phyloP scores from a whole-genome alignment of 164 flowering plant genomes.

The Tetrastigma voinierianum region DNA sequence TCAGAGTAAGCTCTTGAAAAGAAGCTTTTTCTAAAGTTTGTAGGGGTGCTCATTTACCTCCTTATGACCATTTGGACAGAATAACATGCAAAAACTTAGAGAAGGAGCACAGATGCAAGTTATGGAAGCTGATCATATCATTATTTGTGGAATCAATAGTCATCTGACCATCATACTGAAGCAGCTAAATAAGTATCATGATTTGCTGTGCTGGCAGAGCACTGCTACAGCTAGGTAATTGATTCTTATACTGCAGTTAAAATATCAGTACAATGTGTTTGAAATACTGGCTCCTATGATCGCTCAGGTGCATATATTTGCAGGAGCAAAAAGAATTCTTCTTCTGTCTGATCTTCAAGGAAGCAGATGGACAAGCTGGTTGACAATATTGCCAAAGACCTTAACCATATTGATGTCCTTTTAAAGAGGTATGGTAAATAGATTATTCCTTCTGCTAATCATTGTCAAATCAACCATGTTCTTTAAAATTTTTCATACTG shows the following conservation, averaged over 20 bases:
- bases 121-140: constrained; percentile 86
- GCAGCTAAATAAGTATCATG: constrained; percentile 93
- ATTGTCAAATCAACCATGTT: too few species aligned
- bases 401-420: constrained; percentile 83
- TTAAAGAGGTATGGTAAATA: constrained; percentile 64
- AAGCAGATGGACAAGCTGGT: constrained; percentile 89
- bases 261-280: background rate
- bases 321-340: constrained; percentile 97
- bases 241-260: constrained; percentile 2
- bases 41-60: constrained; percentile 4
- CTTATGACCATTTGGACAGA: constrained; percentile 43
- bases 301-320: constrained; percentile 9
- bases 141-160: constrained; percentile 90
- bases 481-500: too few species aligned
- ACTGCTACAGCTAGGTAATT: constrained; percentile 92
- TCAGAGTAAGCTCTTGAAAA: constrained; percentile 63
- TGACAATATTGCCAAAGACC: constrained; percentile 78
- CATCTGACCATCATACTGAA: constrained; percentile 81
- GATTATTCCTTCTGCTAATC: background rate
- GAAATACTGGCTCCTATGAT: constrained; percentile 10
- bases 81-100: constrained; percentile 87
- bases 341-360: constrained; percentile 90
- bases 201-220: constrained; percentile 89
- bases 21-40: constrained; percentile 2
- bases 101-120: constrained; percentile 97